Evolutionary conservation across 805 yeast species (phyloP), one percentile per base, ranked within the genome.

Genomic region (Yamadazyma scolyti): DNA sequence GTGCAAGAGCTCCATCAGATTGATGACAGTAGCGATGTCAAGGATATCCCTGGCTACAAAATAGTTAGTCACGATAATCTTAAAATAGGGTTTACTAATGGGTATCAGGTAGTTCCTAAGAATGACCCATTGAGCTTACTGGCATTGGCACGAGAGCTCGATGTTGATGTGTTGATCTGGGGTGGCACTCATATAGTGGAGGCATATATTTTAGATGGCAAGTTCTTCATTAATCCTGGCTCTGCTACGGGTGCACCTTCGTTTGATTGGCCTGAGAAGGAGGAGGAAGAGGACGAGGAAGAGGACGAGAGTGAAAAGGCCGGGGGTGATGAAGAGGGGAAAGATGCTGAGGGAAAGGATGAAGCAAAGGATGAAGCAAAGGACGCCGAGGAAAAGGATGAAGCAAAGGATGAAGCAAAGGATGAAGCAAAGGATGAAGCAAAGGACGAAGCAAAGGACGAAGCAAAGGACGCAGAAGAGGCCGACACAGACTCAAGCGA

Each of bases 201-300:
- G 51, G 96, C 97, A 0, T 90, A 88, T 50, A 84, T 93, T 7
- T 62, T 89, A 36, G 97, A 88, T 43, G 95, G 94, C 14, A 86
- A 85, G 57, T 86, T 89, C 54, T 93, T 93, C 50, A 73, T 93
- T n/a, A 90, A 86, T 54, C 97, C 98, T 0, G 98, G 98, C 0
- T 82, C 95, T 51, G 95, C 95, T 24, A 89, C 97, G 0, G 98
- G 98, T 16, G 96, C 97, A 0, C 77, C 73, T 43, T 71, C 73
- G 25, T 72, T 83, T 19, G 60, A 55, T 29, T 81, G 79, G 47
- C 76, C 79, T 60, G 79, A 79, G 36, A 68, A 65, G 5, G 71
- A 67, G 2, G 77, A 72, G 12, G 58, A 50, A 1, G 79, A 71
- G 3, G 68, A 70, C 3, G 61, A 52, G 4, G 58, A 52, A 2